Conservation (phyloP, 1,139 yeast species). For the Suhomyces anneliseae region DNA sequence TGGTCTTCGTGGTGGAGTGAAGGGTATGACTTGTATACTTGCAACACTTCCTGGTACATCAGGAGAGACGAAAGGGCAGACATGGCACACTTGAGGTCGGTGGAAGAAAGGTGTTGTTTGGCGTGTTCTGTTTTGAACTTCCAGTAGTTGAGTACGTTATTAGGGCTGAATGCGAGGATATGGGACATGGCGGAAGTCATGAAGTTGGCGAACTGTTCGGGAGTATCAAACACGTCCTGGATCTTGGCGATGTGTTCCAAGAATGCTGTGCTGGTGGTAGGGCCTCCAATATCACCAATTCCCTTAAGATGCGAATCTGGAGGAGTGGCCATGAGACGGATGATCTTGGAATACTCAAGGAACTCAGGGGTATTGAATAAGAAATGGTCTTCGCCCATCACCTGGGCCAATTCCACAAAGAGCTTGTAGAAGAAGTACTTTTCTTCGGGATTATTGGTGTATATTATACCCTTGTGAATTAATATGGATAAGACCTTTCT, state of each 20-base stretch:
- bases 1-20: slow-evolving; percentile 36
- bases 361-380: slow-evolving; percentile 18
- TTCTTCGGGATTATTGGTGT: slow-evolving; percentile 14
- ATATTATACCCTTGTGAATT: slow-evolving; percentile 22
- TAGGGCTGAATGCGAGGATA: slow-evolving; percentile 20
- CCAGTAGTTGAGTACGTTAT: slow-evolving; percentile 26
- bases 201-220: slow-evolving; percentile 17
- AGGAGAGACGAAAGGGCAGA: slow-evolving; percentile 25
- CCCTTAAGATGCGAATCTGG: neutral
- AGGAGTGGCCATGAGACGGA: slow-evolving; percentile 22
- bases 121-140: slow-evolving; percentile 20
- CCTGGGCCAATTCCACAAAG: slow-evolving; percentile 20
- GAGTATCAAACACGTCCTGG: slow-evolving; percentile 6
- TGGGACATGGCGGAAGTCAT: slow-evolving; percentile 26
- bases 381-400: slow-evolving; percentile 23
- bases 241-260: slow-evolving; percentile 11
- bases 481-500: slow-evolving; percentile 22
- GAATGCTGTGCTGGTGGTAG: slow-evolving; percentile 4
- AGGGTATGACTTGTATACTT: slow-evolving; percentile 25
- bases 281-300: neutral
- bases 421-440: slow-evolving; percentile 13
- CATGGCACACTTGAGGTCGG: slow-evolving; percentile 35
- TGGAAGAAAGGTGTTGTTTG: neutral
- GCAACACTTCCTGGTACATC: slow-evolving; percentile 26
- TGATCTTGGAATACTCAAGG: slow-evolving; percentile 18